Base-by-base conservation (phyloP, 2,329 filamentous ascomycete genomes). In the Botrytis sinoallii region DNA sequence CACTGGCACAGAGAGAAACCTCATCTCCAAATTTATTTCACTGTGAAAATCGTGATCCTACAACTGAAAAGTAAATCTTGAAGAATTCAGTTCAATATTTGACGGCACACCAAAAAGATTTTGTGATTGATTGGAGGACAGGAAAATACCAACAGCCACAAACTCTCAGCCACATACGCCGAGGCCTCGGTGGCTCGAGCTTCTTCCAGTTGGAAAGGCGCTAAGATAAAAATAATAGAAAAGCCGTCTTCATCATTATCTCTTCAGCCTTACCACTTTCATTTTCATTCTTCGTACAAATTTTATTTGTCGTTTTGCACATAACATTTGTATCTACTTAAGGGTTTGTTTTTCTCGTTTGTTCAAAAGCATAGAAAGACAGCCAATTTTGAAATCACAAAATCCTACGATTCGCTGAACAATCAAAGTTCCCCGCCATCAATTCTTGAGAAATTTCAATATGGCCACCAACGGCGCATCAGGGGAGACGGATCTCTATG, bases 401-500 rank as follows among this genome's bases (percentile, higher is more conserved):
- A 57, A 12, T 44, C n/a, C 66, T 38, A 40, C 46, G 6, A 35
- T 29, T 64, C 46, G 44, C 32, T 59, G 38, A 63, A 55, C 63
- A 63, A 61, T 29, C 60, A 32, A 38, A 48, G 38, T 29, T 32
- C 70, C 69, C 73, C 40, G 44, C 69, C n/a, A 29, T 69, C 70
- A 72, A 69, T 42, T 35, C 29, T 72, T 40, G 10, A 65, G 64
- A 42, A 72, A 61, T 73, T 73, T 73, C 61, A 76, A 61, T 71
- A 81, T 81, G 80, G 77, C 78, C 74, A 77, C 79, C 61, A 78
- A 79, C 73, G 77, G 77, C 42, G 74, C 76, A 70, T 61, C 74
- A 16, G 81, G 79, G 52, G 80, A 88, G 76, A 81, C 88, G 74
- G 88, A 91, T 83, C 88, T 91, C 82, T 91, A 91, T 78, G 87